Conservation (phyloP, 179 eudicot genomes). For the Beta lomatogona region DNA sequence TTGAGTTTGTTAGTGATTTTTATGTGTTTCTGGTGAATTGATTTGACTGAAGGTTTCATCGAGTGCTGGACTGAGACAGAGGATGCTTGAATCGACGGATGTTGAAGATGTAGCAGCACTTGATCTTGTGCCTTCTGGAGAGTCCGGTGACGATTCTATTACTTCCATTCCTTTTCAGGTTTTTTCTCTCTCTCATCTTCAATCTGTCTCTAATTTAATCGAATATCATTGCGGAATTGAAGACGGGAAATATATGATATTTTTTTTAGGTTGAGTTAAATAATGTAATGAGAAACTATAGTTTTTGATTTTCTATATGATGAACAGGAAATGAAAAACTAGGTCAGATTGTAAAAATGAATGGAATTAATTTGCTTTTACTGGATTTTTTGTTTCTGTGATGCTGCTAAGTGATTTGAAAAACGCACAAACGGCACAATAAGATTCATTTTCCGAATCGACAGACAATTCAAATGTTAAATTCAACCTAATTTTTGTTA, state of each 20-base stretch:
- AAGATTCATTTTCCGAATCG: not conserved
- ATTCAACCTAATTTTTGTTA: not conserved
- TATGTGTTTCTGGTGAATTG: constrained; percentile 5
- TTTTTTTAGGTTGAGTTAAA: not conserved
- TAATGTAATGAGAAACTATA: not conserved
- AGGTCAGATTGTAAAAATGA: not conserved
- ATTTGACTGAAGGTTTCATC: constrained; percentile 40
- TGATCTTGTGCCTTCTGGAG: constrained; percentile 64
- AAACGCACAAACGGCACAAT: not conserved
- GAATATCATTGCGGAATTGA: not conserved
- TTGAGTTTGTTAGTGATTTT: not conserved
- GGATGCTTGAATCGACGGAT: constrained; percentile 40
- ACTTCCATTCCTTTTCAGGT: constrained; percentile 89
- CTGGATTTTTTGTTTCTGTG: not conserved
- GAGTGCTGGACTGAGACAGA: constrained; percentile 43
- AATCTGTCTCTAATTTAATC: not conserved
- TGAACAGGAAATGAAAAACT: not conserved
- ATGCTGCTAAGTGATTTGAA: not conserved
- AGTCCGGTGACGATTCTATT: constrained; percentile 68
- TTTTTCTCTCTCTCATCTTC: not conserved
- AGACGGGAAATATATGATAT: not conserved
- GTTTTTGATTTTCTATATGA: not conserved
- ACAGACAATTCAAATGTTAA: not conserved
- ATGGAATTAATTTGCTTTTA: not conserved
- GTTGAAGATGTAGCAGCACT: constrained; percentile 37